Evolutionary conservation across 192 early-diverging fungal species (phyloP), one percentile per base, ranked within the genome.

Genomic region (Linnemannia elongata): DNA sequence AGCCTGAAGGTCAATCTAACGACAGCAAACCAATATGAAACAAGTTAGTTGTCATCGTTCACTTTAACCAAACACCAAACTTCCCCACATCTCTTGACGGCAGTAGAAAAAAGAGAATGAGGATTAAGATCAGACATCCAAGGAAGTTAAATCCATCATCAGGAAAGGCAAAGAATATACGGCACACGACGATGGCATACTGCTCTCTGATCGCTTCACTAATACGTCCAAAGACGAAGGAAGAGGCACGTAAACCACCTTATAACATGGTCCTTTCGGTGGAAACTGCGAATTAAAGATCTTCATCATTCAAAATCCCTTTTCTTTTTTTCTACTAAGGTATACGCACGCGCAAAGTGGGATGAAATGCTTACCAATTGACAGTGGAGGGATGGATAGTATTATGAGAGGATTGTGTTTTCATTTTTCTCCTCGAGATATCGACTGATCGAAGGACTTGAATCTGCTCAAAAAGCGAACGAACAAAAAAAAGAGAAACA

Each of bases 151-250:
- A 71, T 60, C 85, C 79, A 78, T 45, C 79, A 81, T 74, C n/a
- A 78, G 85, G 80, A 87, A 87, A 81, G 80, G 76, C 69, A 72
- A 72, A 78, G 13, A 5, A 63, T 74, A 63, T 76, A 81, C 54
- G 63, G 79, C 85, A 52, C 85, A 75, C 85, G 85, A 87, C 85
- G 85, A 87, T 87, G 85, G 85, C 85, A 87, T 81, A 87, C 71
- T 78, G 85, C 85, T 87, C 85, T 87, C 85, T 87, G 79, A 87
- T 87, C 85, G 85, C 85, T 87, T 81, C 85, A 63, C 79, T 86
- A 17, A 81, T 57, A 87, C 60, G 72, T 39, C 22, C 38, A 76
- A 71, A 47, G 36, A 75, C 60, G 60, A 86, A 18, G 70, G 79
- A 77, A 87, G 75, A 38, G 72, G 76, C 75, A 69, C 39, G 42